Conservation (phyloP, 2,329 filamentous ascomycete genomes). For the Madurella fahalii region DNA sequence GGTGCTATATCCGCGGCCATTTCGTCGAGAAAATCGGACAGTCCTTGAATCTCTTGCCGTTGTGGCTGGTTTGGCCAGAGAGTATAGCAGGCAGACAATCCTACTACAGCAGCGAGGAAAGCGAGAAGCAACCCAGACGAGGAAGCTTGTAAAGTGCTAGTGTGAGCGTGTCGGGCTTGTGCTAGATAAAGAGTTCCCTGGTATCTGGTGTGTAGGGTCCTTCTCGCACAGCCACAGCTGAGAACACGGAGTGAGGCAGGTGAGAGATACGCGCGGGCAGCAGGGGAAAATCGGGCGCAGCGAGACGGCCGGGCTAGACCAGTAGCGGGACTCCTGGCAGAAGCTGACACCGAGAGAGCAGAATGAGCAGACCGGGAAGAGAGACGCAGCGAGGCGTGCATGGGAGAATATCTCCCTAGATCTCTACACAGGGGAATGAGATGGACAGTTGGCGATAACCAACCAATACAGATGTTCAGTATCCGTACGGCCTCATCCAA, state of each 20-base stretch:
- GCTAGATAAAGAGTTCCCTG: background rate
- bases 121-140: conserved; percentile 13
- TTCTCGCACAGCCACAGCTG: background rate
- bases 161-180: background rate
- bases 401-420: conserved; percentile 6
- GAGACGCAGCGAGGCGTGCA: conserved; percentile 16
- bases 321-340: background rate
- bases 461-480: conserved; percentile 6
- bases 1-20: conserved; percentile 44
- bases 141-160: conserved; percentile 12
- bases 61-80: background rate
- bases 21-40: conserved; percentile 7
- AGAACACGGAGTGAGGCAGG: background rate
- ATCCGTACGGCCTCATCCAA: conserved; percentile 5
- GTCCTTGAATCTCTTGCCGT: background rate
- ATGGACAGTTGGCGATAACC: background rate
- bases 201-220: background rate
- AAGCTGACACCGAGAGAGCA: background rate
- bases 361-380: conserved; percentile 2
- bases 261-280: background rate
- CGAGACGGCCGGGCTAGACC: background rate
- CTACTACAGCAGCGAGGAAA: conserved; percentile 18
- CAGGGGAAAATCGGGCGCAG: background rate
- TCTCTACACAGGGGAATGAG: background rate
- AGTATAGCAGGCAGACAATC: conserved; percentile 14